These are phyloP conservation scores for Arabidopsis arenosa DNA, from an alignment of 345 rosid species.

Conservation along the genomic window DNA sequence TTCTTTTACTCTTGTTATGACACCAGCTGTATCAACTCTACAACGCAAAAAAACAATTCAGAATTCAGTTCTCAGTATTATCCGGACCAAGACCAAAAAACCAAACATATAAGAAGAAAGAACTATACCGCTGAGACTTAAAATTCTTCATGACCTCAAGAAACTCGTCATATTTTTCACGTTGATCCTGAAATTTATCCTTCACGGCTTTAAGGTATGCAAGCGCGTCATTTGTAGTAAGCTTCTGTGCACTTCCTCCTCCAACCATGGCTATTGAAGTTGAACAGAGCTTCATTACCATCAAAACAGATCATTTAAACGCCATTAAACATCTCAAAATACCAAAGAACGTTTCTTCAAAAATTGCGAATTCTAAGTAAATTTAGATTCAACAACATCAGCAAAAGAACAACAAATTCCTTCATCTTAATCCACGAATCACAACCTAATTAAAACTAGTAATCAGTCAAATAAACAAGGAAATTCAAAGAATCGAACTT, in stretches of 20 bases:
- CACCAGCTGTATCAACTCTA: slow-evolving; percentile 89
- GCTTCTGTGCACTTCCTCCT: slow-evolving; percentile 60
- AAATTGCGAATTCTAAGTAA: slow-evolving; percentile 34
- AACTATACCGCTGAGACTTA: slow-evolving; percentile 74
- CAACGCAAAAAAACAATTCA: slow-evolving; percentile 13
- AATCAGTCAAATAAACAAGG: neutral
- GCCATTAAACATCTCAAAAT: neutral
- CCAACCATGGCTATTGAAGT: slow-evolving; percentile 49
- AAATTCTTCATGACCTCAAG: slow-evolving; percentile 95
- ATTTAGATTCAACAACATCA: slow-evolving; percentile 43
- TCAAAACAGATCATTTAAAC: neutral
- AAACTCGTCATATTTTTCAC: slow-evolving; percentile 80
- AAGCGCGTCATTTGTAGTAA: slow-evolving; percentile 83
- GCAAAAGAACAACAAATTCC: slow-evolving; percentile 2
- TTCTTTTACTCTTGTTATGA: slow-evolving; percentile 82
- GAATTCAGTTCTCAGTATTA: neutral
- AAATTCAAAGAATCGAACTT: slow-evolving; percentile 16
- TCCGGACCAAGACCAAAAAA: neutral
- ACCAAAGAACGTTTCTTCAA: too few species aligned
- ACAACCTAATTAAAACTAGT: neutral
- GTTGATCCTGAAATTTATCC: slow-evolving; percentile 72
- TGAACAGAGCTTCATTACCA: slow-evolving; percentile 64
- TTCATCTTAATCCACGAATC: slow-evolving; percentile 16
- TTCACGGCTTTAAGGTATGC: slow-evolving; percentile 91
- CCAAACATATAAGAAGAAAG: neutral